These are phyloP conservation scores for Fusarium sp. DNA, from an alignment of 2,329 filamentous ascomycete species.

Conservation along the genomic window DNA sequence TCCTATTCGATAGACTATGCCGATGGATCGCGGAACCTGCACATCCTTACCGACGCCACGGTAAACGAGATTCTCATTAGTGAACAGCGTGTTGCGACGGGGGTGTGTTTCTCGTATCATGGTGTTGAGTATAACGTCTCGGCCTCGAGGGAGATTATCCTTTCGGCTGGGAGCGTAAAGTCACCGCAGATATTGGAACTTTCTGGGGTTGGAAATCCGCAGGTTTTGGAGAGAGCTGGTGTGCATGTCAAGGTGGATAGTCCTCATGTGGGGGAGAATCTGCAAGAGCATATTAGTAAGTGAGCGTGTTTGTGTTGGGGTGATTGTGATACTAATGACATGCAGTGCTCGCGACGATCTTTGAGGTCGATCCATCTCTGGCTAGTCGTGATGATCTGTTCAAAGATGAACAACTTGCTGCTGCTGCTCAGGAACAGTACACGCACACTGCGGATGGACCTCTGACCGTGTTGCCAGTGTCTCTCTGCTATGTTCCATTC, in stretches of 20 bases:
- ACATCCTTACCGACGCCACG: conserved; percentile 51
- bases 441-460: conserved; percentile 51
- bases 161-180: conserved; percentile 69
- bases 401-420: conserved; percentile 45
- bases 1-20: conserved; percentile 64
- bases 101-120: conserved; percentile 53
- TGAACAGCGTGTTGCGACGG: conserved; percentile 47
- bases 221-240: conserved; percentile 55
- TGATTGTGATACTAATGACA: conserved; percentile 19
- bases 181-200: conserved; percentile 72
- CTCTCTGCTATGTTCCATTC: conserved; percentile 60
- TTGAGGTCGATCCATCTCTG: conserved; percentile 60
- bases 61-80: conserved; percentile 48
- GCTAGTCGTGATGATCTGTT: conserved; percentile 58
- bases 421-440: conserved; percentile 54
- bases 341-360: conserved; percentile 59
- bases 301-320: background rate
- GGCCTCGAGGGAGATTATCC: conserved; percentile 66
- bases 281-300: conserved; percentile 61
- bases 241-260: conserved; percentile 57
- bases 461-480: conserved; percentile 56
- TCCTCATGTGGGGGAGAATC: conserved; percentile 62
- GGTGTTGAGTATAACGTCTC: conserved; percentile 55
- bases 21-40: conserved; percentile 60
- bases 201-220: conserved; percentile 67